A percentile compares a stretch with the other conserved stretches of the same genome.
These are phyloP conservation scores for Fusarium nanum DNA, from an alignment of 2,329 filamentous ascomycete species.

Conservation along the genomic window DNA sequence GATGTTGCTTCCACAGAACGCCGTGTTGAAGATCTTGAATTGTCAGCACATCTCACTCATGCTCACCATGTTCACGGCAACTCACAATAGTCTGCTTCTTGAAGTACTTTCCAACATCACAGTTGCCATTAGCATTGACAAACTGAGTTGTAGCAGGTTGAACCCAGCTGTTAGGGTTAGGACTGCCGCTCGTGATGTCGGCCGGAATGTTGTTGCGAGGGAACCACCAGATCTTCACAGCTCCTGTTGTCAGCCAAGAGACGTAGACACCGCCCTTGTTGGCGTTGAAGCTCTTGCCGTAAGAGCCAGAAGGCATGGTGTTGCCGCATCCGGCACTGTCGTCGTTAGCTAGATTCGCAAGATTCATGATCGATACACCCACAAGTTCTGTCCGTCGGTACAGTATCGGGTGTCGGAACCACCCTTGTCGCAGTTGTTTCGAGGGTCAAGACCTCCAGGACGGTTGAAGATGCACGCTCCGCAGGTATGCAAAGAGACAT, in stretches of 20 bases:
- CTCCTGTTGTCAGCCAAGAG: constrained; percentile 17
- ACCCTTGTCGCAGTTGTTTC: constrained; percentile 14
- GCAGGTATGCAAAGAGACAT: constrained; percentile 22
- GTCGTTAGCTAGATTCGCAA: neutral
- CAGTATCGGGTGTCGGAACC: constrained; percentile 2
- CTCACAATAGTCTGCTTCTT: constrained; percentile 29
- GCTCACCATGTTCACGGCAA: rapidly evolving
- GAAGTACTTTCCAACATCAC: constrained; percentile 26
- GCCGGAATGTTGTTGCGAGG: constrained; percentile 12
- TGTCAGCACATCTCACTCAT: neutral
- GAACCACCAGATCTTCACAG: constrained; percentile 28
- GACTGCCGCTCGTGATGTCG: constrained; percentile 17
- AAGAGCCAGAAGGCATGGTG: constrained; percentile 20
- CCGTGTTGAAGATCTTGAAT: constrained; percentile 20
- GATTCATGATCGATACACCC: neutral
- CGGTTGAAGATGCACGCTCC: constrained; percentile 13
- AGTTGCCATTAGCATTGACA: constrained; percentile 25
- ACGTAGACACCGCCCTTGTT: constrained; percentile 17
- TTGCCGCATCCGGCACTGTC: constrained; percentile 11
- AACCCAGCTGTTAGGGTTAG: constrained; percentile 18
- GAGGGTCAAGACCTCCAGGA: constrained; percentile 10
- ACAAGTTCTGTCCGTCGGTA: constrained; percentile 4
- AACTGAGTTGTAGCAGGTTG: constrained; percentile 18
- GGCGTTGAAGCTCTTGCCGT: constrained; percentile 21
- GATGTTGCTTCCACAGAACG: constrained; percentile 17